Percentiles rank a stretch among this genome's conserved stretches.
Conservation (phyloP, 192 early-diverging fungal species). For the Coemansia sp. region DNA sequence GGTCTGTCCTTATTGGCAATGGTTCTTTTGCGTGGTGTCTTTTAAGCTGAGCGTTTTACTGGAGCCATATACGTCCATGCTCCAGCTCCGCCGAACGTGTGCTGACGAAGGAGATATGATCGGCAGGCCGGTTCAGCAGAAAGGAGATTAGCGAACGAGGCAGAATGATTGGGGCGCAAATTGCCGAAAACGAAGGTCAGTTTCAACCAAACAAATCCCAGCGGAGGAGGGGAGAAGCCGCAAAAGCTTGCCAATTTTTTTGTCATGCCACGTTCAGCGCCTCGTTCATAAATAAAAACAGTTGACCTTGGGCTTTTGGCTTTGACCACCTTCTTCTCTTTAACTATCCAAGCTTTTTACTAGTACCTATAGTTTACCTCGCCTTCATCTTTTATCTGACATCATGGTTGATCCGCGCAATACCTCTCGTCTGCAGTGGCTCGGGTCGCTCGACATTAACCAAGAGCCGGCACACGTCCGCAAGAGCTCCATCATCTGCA, state of each 20-base stretch:
- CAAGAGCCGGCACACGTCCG: constrained; percentile 59
- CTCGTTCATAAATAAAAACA: constrained; percentile 7
- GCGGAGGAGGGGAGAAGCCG: neutral
- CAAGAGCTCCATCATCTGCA: constrained; percentile 83
- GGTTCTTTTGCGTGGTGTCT: no score
- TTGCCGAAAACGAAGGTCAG: neutral
- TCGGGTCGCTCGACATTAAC: constrained; percentile 65
- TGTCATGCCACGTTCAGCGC: neutral
- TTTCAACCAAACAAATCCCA: neutral
- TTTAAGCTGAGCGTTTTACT: no score
- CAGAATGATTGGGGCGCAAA: neutral
- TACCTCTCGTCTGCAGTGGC: constrained; percentile 72
- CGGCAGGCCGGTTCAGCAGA: neutral
- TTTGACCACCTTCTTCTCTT: neutral
- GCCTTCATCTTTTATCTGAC: neutral
- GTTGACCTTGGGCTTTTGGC: neutral
- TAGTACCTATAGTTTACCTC: neutral
- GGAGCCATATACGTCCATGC: no score
- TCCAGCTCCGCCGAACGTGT: no score
- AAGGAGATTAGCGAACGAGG: neutral
- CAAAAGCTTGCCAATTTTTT: neutral
- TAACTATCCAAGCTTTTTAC: neutral
- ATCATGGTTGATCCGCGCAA: constrained; percentile 52
- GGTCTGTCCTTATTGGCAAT: neutral
- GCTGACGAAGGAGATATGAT: no score